Conservation (phyloP, 148 eudicot species). For the Bassia scoparia region DNA sequence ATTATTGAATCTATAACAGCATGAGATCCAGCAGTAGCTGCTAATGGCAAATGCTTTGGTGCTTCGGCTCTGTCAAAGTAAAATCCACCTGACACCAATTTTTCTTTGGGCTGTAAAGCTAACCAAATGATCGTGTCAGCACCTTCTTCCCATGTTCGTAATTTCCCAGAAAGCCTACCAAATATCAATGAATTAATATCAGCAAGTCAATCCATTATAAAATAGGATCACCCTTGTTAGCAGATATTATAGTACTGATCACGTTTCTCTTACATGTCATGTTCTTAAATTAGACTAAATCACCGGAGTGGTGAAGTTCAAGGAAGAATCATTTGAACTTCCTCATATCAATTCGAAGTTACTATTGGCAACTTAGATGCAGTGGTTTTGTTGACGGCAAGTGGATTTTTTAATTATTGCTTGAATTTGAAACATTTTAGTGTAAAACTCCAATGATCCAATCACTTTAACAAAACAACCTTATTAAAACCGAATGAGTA, state of each 20-base stretch:
- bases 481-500: neutral
- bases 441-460: neutral
- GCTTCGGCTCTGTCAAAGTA: slow-evolving; percentile 94
- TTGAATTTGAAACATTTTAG: neutral
- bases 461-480: neutral
- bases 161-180: slow-evolving; percentile 62
- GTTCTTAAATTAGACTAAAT: no score
- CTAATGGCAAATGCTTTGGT: slow-evolving; percentile 65
- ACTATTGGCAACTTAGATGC: neutral
- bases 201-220: neutral
- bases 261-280: neutral
- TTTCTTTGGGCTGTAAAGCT: slow-evolving; percentile 72
- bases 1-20: slow-evolving; percentile 51
- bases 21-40: slow-evolving; percentile 67
- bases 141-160: slow-evolving; percentile 80
- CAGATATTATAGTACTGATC: neutral
- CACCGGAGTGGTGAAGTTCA: neutral
- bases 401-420: no score
- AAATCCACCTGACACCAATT: slow-evolving; percentile 59
- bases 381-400: neutral
- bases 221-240: neutral
- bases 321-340: neutral
- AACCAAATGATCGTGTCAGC: slow-evolving; percentile 87
- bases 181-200: neutral
- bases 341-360: neutral